Percentiles rank a stretch among this genome's conserved stretches.
Evolutionary conservation across 805 yeast genomes (phyloP).

Genomic region (Starmerella davenportii): DNA sequence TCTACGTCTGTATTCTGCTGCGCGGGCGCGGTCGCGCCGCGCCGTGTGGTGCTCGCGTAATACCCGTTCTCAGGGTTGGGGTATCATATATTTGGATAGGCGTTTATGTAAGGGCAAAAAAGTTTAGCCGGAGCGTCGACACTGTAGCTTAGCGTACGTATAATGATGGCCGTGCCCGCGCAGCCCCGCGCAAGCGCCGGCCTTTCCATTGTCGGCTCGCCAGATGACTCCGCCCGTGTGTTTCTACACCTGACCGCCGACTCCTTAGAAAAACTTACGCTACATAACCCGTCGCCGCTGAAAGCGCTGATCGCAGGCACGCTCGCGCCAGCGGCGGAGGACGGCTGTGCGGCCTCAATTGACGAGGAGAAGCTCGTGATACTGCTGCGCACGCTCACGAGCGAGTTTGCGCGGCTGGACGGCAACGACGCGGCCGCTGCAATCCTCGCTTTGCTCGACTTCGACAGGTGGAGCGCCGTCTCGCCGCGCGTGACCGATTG

Average conservation of each 20-base stretch:
- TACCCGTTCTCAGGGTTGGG: background rate
- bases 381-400: constrained; percentile 39
- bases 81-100: background rate
- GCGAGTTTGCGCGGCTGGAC: constrained; percentile 53
- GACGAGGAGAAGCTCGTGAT: constrained; percentile 30
- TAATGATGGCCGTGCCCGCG: background rate
- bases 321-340: constrained; percentile 1
- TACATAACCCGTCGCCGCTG: background rate
- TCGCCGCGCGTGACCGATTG: constrained; percentile 30
- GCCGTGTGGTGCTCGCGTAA: background rate
- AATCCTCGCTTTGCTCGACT: constrained; percentile 42
- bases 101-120: background rate
- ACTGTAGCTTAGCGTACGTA: background rate
- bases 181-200: background rate
- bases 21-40: no score
- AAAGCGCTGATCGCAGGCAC: background rate
- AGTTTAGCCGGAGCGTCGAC: background rate
- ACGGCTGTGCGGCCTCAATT: background rate
- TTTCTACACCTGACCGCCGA: background rate
- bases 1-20: no score
- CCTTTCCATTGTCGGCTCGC: background rate
- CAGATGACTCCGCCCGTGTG: background rate
- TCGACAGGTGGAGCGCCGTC: constrained; percentile 39
- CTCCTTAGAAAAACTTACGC: background rate
- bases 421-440: constrained; percentile 30